A percentile compares a stretch with the other conserved stretches of the same genome.
Evolutionary conservation across 73 alveolate species (phyloP).

Genomic region (Paramecium caudatum): DNA sequence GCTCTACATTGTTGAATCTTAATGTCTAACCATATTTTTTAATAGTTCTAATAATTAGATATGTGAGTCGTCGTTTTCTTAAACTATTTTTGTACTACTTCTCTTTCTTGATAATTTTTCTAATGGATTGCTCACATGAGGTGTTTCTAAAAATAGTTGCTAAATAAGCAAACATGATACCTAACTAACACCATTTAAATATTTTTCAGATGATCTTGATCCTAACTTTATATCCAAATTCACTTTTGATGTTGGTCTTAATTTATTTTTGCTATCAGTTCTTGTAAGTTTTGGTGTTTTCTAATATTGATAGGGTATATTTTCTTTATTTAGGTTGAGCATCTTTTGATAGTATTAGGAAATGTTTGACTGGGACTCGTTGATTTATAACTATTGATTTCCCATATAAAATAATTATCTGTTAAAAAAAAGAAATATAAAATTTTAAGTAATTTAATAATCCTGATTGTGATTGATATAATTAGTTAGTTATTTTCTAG

Average conservation of each 20-base stretch:
- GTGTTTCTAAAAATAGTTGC: slow-evolving; percentile 37
- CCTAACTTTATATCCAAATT: slow-evolving; percentile 3
- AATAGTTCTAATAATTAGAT: not conserved
- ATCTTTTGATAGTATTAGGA: slow-evolving; percentile 4
- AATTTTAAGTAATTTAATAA: too few species aligned
- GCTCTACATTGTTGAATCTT: slow-evolving; percentile 46
- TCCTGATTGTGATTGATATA: too few species aligned
- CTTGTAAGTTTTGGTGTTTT: not conserved
- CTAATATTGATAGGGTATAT: not conserved
- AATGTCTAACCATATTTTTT: slow-evolving; percentile 53
- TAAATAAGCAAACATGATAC: not conserved
- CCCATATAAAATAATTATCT: slow-evolving; percentile 41
- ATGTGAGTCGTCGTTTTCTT: slow-evolving; percentile 28
- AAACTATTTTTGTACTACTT: slow-evolving; percentile 33
- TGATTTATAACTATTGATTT: slow-evolving; percentile 28
- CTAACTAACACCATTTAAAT: not conserved
- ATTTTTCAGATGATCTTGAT: slow-evolving; percentile 29
- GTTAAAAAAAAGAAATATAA: slow-evolving; percentile 26
- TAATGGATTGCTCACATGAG: slow-evolving; percentile 13
- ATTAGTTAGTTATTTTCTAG: too few species aligned
- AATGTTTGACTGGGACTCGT: not conserved
- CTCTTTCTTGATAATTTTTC: slow-evolving; percentile 33
- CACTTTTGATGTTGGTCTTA: slow-evolving; percentile 45
- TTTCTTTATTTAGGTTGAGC: slow-evolving; percentile 34
- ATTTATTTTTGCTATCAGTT: slow-evolving; percentile 32